Evolutionary conservation across 2,329 filamentous ascomycete species (phyloP).

Genomic region (Cercospora canescens): DNA sequence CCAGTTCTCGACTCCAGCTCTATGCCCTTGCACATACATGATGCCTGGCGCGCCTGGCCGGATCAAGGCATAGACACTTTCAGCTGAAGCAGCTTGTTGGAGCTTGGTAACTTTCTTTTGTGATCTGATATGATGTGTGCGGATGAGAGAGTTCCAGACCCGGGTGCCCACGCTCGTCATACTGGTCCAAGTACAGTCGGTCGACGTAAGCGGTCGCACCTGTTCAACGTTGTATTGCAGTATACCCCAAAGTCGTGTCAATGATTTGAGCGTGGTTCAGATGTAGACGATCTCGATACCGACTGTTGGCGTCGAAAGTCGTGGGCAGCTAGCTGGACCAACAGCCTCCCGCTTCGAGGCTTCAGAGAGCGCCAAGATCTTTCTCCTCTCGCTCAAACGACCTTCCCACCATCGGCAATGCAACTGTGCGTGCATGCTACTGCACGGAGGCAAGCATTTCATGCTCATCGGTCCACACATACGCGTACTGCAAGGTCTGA

Average conservation of each 20-base stretch:
- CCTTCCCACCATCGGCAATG: not conserved
- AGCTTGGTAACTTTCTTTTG: constrained; percentile 70
- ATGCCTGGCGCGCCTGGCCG: constrained; percentile 71
- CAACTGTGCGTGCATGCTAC: not conserved
- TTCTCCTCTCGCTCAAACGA: not conserved
- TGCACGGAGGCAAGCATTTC: not conserved
- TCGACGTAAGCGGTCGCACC: not conserved
- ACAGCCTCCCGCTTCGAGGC: too few species aligned
- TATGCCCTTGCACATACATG: constrained; percentile 73
- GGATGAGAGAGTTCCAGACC: constrained; percentile 61
- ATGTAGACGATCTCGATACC: not conserved
- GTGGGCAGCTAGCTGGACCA: not conserved
- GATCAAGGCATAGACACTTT: constrained; percentile 64
- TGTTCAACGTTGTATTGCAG: not conserved
- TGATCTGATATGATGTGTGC: constrained; percentile 79
- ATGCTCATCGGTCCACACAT: not conserved
- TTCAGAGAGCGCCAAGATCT: not conserved
- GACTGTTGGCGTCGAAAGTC: not conserved
- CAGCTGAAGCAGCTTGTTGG: constrained; percentile 62
- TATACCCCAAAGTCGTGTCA: not conserved
- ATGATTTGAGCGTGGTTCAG: not conserved
- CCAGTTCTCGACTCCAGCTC: constrained; percentile 60
- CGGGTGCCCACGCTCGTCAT: constrained; percentile 12
- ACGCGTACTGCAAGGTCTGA: not conserved
- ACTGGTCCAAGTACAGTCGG: not conserved